These are phyloP conservation scores for Ascochyta rabiei DNA, from an alignment of 2,329 filamentous ascomycete species.

Conservation along the genomic window DNA sequence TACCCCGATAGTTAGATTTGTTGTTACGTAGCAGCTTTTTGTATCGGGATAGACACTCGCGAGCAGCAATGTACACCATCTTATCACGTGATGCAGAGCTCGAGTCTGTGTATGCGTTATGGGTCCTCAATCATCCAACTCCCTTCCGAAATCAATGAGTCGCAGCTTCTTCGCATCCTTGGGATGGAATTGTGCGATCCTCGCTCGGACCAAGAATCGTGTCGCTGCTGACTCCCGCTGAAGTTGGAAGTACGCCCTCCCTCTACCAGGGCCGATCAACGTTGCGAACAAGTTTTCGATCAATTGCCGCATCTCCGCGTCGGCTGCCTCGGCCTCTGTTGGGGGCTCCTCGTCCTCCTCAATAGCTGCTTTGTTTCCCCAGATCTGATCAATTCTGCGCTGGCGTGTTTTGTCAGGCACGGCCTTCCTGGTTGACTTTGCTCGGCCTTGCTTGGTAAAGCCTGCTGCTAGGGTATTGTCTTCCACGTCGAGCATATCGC, in stretches of 20 bases:
- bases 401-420: conserved; percentile 49
- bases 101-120: not conserved
- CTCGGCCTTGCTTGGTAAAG: conserved; percentile 59
- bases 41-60: not conserved
- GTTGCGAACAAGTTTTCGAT: conserved; percentile 56
- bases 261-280: conserved; percentile 40
- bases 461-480: conserved; percentile 60
- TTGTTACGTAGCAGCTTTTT: not conserved
- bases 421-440: conserved; percentile 48
- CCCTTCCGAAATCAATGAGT: conserved; percentile 59
- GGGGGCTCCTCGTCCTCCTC: conserved; percentile 32
- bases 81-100: not conserved
- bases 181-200: conserved; percentile 62
- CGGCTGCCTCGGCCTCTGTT: conserved; percentile 57
- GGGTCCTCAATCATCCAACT: conserved; percentile 44
- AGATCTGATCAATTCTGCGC: conserved; percentile 58
- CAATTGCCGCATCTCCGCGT: conserved; percentile 54
- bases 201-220: conserved; percentile 60
- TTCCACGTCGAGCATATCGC: conserved; percentile 70
- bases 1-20: not conserved
- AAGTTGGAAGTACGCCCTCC: conserved; percentile 56
- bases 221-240: conserved; percentile 59
- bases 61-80: not conserved
- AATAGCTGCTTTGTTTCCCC: conserved; percentile 45
- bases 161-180: conserved; percentile 59